Evolutionary conservation across 805 yeast species (phyloP).

Genomic region (Starmerella gropengiesseri): DNA sequence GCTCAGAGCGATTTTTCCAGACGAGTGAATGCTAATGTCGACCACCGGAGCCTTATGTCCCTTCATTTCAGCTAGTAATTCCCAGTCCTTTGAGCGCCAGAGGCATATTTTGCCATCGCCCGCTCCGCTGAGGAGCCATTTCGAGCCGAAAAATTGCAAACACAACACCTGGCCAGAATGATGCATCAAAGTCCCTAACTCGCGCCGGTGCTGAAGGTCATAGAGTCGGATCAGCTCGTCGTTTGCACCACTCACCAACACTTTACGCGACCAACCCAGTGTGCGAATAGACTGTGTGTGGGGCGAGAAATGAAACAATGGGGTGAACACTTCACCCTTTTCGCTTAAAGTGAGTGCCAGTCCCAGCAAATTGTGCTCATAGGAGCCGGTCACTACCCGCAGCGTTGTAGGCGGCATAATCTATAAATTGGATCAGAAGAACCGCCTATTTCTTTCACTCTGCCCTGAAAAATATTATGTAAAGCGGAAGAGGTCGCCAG

Average conservation of each 20-base stretch:
- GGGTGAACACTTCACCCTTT: constrained; percentile 51
- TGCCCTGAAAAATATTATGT: constrained; percentile 4
- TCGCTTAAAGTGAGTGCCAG: constrained; percentile 55
- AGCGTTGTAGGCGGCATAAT: constrained; percentile 28
- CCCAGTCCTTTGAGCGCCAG: constrained; percentile 98
- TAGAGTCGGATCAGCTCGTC: constrained; percentile 93
- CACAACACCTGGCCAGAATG: constrained; percentile 84
- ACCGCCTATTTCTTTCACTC: not conserved
- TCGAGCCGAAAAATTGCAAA: constrained; percentile 46
- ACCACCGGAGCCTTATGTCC: constrained; percentile 80
- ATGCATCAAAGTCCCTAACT: constrained; percentile 77
- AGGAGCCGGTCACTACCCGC: constrained; percentile 85
- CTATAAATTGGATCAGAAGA: not conserved
- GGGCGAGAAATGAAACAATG: constrained; percentile 92
- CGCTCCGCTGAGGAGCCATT: constrained; percentile 84
- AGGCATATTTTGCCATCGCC: constrained; percentile 82
- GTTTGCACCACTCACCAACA: constrained; percentile 85
- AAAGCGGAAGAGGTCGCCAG: too few relatives aligned
- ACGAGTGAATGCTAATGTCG: constrained; percentile 80
- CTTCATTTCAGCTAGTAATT: constrained; percentile 71
- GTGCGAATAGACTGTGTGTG: constrained; percentile 82
- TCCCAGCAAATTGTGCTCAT: constrained; percentile 85
- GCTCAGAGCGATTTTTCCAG: constrained; percentile 80
- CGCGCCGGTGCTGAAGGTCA: constrained; percentile 87
- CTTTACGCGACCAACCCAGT: constrained; percentile 70